Conservation (phyloP, 352 stramenopile species). For the Albugo candida region DNA sequence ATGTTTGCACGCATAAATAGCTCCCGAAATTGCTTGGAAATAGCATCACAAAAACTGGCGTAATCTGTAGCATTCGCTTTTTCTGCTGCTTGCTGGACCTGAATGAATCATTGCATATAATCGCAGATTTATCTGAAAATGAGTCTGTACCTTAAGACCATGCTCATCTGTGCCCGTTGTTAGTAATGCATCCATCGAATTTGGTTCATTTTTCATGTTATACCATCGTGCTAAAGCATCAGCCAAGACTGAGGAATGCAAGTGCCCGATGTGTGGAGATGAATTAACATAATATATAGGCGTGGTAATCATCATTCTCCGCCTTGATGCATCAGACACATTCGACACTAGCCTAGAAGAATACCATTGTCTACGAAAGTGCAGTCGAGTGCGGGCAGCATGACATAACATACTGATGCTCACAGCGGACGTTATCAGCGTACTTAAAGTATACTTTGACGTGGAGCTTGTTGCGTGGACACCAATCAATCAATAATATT, state of each 20-base stretch:
- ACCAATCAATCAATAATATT: too few species aligned
- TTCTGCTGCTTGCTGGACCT: conserved; percentile 90
- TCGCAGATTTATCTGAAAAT: not conserved
- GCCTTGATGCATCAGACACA: not conserved
- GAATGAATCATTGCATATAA: not conserved
- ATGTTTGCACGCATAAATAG: conserved; percentile 84
- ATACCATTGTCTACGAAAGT: too few species aligned
- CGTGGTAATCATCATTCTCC: conserved; percentile 80
- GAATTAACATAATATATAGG: conserved; percentile 99
- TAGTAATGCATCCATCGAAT: conserved; percentile 57
- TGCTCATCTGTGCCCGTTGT: conserved; percentile 98
- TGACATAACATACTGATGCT: too few species aligned
- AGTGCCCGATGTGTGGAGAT: conserved; percentile 96
- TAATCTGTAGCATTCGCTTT: conserved; percentile 65
- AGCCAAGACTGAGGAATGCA: conserved; percentile 89
- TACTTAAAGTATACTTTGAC: too few species aligned
- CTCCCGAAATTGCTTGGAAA: conserved; percentile 80
- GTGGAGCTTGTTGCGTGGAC: too few species aligned
- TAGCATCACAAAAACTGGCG: conserved; percentile 80
- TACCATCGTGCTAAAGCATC: conserved; percentile 74
- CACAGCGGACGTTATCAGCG: too few species aligned
- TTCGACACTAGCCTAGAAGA: too few species aligned
- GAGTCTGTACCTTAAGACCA: conserved; percentile 51
- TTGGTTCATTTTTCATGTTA: conserved; percentile 17
- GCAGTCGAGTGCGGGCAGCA: too few species aligned